These are phyloP conservation scores for Bimuria novae-zelandiae DNA, from an alignment of 2,329 filamentous ascomycete species.

Conservation along the genomic window DNA sequence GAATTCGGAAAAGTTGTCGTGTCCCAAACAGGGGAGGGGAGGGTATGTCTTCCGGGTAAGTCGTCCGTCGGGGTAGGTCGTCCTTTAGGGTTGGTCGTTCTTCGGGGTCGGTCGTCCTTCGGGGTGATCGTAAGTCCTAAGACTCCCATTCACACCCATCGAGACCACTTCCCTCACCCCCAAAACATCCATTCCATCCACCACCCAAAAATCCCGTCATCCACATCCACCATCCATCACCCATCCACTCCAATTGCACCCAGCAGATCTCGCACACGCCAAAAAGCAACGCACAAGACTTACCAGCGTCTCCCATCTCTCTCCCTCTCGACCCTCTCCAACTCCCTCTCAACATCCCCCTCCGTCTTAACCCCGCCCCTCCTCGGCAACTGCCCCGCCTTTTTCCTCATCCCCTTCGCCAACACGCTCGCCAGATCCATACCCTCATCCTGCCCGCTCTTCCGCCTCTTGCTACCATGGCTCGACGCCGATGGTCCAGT, in stretches of 20 bases:
- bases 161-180: too few relatives aligned
- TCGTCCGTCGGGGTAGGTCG: too few relatives aligned
- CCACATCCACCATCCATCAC: too few relatives aligned
- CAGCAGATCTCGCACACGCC: conserved; percentile 8
- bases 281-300: neutral
- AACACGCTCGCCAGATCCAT: conserved; percentile 37
- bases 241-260: neutral
- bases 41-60: too few relatives aligned
- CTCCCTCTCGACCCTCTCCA: conserved; percentile 40
- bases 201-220: too few relatives aligned
- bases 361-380: conserved; percentile 41
- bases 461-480: conserved; percentile 40
- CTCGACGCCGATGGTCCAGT: conserved; percentile 34
- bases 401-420: conserved; percentile 36
- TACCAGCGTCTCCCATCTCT: conserved; percentile 27
- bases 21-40: too few relatives aligned
- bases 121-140: too few relatives aligned
- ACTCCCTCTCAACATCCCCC: conserved; percentile 37
- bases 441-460: conserved; percentile 24
- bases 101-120: too few relatives aligned
- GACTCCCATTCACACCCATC: too few relatives aligned
- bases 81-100: too few relatives aligned
- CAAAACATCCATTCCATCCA: too few relatives aligned
- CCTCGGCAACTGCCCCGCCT: conserved; percentile 25
- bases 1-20: too few relatives aligned